phyloP scores from a whole-genome alignment of 2,329 filamentous ascomycete genomes.

The Ascochyta koolunga region DNA sequence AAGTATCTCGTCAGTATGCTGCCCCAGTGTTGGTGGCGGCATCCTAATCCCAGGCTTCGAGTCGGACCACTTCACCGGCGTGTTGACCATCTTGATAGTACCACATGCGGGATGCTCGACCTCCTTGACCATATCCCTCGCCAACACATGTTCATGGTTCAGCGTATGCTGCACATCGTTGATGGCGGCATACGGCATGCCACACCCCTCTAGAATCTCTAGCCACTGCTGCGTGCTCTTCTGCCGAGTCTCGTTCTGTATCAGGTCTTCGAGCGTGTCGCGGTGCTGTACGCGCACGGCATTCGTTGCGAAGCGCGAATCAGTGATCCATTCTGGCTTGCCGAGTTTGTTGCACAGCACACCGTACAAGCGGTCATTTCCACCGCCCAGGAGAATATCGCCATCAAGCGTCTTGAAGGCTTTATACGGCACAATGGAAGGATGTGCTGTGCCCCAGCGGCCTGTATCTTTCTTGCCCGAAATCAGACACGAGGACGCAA shows the following conservation, averaged over 20 bases:
- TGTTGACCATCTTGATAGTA: conserved; percentile 87
- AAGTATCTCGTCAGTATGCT: conserved; percentile 48
- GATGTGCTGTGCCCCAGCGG: conserved; percentile 95
- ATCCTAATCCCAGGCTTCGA: conserved; percentile 76
- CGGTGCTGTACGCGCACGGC: conserved; percentile 70
- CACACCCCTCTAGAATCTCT: conserved; percentile 81
- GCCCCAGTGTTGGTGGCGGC: conserved; percentile 78
- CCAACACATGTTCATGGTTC: conserved; percentile 77
- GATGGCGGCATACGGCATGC: conserved; percentile 92
- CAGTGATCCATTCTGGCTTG: conserved; percentile 63
- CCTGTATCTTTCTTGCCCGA: conserved; percentile 87
- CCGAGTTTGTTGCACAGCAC: conserved; percentile 64
- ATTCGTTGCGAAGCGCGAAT: conserved; percentile 65
- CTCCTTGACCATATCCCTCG: conserved; percentile 88
- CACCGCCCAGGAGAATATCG: conserved; percentile 67
- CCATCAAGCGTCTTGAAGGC: conserved; percentile 73
- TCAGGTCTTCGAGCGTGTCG: conserved; percentile 75
- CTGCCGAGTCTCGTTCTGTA: conserved; percentile 74
- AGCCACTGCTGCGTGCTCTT: conserved; percentile 91
- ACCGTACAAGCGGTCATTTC: conserved; percentile 67
- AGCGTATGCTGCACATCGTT: conserved; percentile 90
- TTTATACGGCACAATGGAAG: conserved; percentile 95
- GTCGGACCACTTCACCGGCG: conserved; percentile 91
- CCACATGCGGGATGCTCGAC: conserved; percentile 84
- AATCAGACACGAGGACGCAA: conserved; percentile 89